Conservation (phyloP, 2,329 filamentous ascomycete genomes). For the Cladophialophora immunda region DNA sequence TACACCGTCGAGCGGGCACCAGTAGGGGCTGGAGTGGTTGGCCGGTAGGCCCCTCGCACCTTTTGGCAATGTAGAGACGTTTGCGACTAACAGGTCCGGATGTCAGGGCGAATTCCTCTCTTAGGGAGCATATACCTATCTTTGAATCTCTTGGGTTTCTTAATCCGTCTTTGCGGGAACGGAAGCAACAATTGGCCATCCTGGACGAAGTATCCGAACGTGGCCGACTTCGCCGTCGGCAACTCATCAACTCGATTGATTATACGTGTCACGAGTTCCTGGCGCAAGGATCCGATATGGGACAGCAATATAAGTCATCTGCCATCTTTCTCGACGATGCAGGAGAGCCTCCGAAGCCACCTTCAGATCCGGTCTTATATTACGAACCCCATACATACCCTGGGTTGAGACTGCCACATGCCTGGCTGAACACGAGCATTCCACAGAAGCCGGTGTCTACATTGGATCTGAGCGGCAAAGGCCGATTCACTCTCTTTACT, state of each 20-base stretch:
- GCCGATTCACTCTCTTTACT: slow-evolving; percentile 59
- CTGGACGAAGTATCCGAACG: slow-evolving; percentile 48
- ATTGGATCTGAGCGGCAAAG: slow-evolving; percentile 66
- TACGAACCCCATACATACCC: slow-evolving; percentile 63
- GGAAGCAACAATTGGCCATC: slow-evolving; percentile 51
- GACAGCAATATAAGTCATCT: slow-evolving; percentile 58
- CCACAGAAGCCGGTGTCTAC: slow-evolving; percentile 61
- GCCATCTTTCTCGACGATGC: slow-evolving; percentile 57
- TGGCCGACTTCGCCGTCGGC: not conserved
- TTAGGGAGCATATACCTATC: slow-evolving; percentile 57
- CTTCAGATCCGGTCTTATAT: slow-evolving; percentile 53
- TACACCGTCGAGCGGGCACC: slow-evolving; percentile 47
- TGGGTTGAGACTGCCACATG: slow-evolving; percentile 67
- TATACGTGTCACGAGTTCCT: slow-evolving; percentile 54
- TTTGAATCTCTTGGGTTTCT: slow-evolving; percentile 56
- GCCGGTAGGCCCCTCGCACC: slow-evolving; percentile 26
- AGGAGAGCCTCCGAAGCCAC: slow-evolving; percentile 45
- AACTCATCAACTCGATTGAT: slow-evolving; percentile 13
- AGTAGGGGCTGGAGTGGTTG: slow-evolving; percentile 56
- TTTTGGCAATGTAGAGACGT: slow-evolving; percentile 16
- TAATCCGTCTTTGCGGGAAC: slow-evolving; percentile 48
- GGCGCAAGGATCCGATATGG: slow-evolving; percentile 67
- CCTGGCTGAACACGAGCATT: slow-evolving; percentile 65
- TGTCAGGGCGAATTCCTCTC: slow-evolving; percentile 62
- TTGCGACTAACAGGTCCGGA: slow-evolving; percentile 4